phyloP scores from a whole-genome alignment of 1,284 basidiomycete genomes.

The Mrakiaceae sp. region DNA sequence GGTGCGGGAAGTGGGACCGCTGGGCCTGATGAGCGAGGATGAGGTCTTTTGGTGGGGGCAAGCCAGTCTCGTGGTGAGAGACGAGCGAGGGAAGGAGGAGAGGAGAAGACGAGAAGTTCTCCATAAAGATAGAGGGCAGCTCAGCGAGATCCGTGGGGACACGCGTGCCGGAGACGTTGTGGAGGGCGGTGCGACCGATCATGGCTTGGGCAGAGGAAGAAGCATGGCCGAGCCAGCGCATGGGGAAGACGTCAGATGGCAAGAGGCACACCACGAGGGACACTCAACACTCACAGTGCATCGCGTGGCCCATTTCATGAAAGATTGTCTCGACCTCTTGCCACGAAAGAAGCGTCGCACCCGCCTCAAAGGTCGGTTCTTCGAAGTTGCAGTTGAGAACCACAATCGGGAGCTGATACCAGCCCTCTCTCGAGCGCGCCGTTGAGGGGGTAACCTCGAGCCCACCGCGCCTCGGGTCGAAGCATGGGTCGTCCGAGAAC shows the following conservation, averaged over 20 bases:
- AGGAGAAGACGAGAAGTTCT: slow-evolving; percentile 79
- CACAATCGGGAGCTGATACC: slow-evolving; percentile 81
- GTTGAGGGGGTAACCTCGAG: slow-evolving; percentile 28
- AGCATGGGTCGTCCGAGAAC: slow-evolving; percentile 28
- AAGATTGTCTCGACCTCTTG: slow-evolving; percentile 90
- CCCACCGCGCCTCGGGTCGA: slow-evolving; percentile 19
- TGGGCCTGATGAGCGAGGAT: slow-evolving; percentile 34
- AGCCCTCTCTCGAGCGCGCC: slow-evolving; percentile 47
- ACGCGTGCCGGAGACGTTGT: slow-evolving; percentile 96
- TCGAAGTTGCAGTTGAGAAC: slow-evolving; percentile 85
- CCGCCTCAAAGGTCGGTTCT: slow-evolving; percentile 48
- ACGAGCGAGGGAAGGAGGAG: slow-evolving; percentile 69
- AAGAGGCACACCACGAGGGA: not conserved
- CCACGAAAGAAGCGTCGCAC: slow-evolving; percentile 73
- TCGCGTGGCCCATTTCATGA: slow-evolving; percentile 98
- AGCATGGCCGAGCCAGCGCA: not conserved
- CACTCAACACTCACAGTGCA: slow-evolving; percentile 70
- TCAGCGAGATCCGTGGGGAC: slow-evolving; percentile 98
- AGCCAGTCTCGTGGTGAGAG: slow-evolving; percentile 45
- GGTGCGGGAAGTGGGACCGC: slow-evolving; percentile 37
- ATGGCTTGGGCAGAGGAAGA: slow-evolving; percentile 51
- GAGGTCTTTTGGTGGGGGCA: slow-evolving; percentile 57
- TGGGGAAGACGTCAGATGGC: not conserved
- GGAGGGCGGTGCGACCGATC: slow-evolving; percentile 94
- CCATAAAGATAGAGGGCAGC: slow-evolving; percentile 96